Evolutionary conservation across 2,329 filamentous ascomycete genomes (phyloP), one percentile per base, ranked within the genome.

Genomic region (Diaporthe sp.): DNA sequence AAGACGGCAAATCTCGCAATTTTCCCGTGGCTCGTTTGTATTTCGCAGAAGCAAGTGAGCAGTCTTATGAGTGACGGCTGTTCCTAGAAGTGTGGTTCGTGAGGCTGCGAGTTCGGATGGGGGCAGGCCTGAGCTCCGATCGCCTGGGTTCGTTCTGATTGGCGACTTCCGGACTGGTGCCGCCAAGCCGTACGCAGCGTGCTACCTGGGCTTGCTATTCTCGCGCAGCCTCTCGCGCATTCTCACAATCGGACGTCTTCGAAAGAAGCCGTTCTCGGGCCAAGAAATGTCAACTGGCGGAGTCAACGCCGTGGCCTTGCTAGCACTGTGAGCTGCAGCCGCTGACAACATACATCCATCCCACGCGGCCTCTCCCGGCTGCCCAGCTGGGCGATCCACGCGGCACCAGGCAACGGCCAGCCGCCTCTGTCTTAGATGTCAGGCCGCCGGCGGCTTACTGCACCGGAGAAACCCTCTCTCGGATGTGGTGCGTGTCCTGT

Each of bases 391-490:
- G 22, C 42, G 61, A 51, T 53, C 30, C 47, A 68, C 63, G 44
- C 44, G 44, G 30, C 63, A 51, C 27, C 17, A 51, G 47, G 47
- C 63, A 68, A 68, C 63, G 63, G 47, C 32, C 32, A 27, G 58
- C 58, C 59, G 42, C 25, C 15, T 53, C 19, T 51, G 47, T 53
- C 32, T 39, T 17, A 37, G 30, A 15, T 39, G 4, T 51, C 44
- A 68, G 30, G 44, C 47, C 32, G 63, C n/a, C 44, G n/a, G 47
- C 59, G 39, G 59, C 63, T 66, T 51, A 32, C 63, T 51, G 63
- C 44, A 51, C 44, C 63, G 63, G 63, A 66, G 44, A 39, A 37
- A 66, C 63, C 44, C n/a, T 9, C 42, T 25, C 30, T 66, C 63
- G 63, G 30, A 25, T 22, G 32, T 51, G 30, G 30, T 19, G 51